Conservation (phyloP, 495 filamentous ascomycete species). For the Pseudoneurospora amorphoporcata region DNA sequence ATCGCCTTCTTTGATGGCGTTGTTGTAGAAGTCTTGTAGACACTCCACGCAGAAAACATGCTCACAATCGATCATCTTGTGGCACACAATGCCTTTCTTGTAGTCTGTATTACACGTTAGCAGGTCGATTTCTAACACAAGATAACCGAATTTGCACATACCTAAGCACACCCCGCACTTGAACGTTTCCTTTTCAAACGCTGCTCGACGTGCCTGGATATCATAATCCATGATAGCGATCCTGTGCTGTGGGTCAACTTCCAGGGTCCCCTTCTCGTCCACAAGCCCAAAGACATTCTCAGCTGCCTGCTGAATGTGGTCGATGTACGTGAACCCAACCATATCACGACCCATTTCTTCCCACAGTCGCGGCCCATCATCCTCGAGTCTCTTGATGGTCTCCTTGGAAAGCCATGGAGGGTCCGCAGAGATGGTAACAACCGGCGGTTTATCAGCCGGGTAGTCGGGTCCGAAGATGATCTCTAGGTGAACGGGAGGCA, state of each 20-base stretch:
- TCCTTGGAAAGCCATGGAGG: conserved; percentile 61
- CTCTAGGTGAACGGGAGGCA: conserved; percentile 63
- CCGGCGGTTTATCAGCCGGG: conserved; percentile 56
- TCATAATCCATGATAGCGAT: conserved; percentile 72
- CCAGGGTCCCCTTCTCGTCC: conserved; percentile 39
- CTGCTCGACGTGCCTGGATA: conserved; percentile 55
- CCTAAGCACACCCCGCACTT: conserved; percentile 80
- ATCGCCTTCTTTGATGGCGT: conserved; percentile 76
- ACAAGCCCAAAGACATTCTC: conserved; percentile 68
- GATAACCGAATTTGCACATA: conserved; percentile 14
- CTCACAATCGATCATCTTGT: conserved; percentile 64
- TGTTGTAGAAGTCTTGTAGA: conserved; percentile 80
- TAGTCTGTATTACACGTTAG: conserved; percentile 49
- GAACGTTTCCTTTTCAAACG: conserved; percentile 77
- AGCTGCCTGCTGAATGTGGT: conserved; percentile 69
- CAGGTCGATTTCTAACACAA: not conserved
- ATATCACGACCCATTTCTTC: conserved; percentile 68
- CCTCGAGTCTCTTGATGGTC: conserved; percentile 46
- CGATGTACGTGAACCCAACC: conserved; percentile 78
- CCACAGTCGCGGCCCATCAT: conserved; percentile 60
- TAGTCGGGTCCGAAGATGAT: conserved; percentile 68
- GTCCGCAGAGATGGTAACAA: conserved; percentile 49
- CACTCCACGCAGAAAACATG: conserved; percentile 88
- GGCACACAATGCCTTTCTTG: conserved; percentile 77
- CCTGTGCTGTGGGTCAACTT: conserved; percentile 51